Percentiles rank a stretch among this genome's conserved stretches.
phyloP scores from a whole-genome alignment of 345 rosid species.

The Populus simonii region DNA sequence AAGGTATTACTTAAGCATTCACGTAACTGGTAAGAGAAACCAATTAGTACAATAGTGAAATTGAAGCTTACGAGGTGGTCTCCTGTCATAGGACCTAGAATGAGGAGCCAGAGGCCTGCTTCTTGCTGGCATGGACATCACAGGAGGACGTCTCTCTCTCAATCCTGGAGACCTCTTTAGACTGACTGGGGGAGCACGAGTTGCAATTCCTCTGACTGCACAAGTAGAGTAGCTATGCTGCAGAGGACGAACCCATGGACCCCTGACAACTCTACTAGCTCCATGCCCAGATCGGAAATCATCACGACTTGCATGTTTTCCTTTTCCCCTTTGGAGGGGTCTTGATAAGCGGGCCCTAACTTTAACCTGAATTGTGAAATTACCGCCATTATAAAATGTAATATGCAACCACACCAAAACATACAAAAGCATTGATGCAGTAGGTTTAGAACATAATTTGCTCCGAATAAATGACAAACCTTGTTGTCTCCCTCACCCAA shows the following conservation, averaged over 20 bases:
- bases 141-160: conserved; percentile 78
- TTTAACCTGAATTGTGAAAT: conserved; percentile 55
- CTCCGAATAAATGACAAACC: conserved; percentile 39
- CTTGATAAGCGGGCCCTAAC: conserved; percentile 95
- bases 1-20: conserved; percentile 3
- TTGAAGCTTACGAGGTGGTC: conserved; percentile 63
- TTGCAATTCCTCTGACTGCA: conserved; percentile 43
- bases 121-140: conserved; percentile 66
- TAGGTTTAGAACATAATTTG: background rate
- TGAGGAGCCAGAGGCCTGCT: conserved; percentile 66
- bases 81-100: conserved; percentile 77
- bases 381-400: background rate
- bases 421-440: conserved; percentile 8
- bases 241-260: conserved; percentile 62
- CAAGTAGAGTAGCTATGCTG: conserved; percentile 46
- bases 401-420: background rate
- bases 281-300: conserved; percentile 63
- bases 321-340: conserved; percentile 84
- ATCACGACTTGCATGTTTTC: conserved; percentile 53
- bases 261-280: conserved; percentile 54
- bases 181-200: conserved; percentile 54
- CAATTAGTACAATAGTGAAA: background rate
- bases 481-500: conserved; percentile 78
- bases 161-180: conserved; percentile 51
- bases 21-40: background rate